These are phyloP conservation scores for Murraya koenigii DNA, from an alignment of 345 rosid genomes.

Conservation along the genomic window DNA sequence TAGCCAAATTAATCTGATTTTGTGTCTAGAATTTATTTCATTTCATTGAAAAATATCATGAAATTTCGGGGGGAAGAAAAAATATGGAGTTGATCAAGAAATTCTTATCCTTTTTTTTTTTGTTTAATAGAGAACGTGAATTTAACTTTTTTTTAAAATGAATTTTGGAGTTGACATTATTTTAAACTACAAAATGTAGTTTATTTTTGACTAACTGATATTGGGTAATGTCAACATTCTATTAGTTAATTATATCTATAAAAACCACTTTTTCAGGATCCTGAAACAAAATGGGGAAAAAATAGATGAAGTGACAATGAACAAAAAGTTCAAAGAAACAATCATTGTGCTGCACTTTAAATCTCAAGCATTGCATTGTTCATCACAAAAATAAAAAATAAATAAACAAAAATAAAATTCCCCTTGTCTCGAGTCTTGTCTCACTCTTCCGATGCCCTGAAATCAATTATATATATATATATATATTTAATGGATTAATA, in stretches of 20 bases:
- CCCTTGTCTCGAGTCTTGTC: no score
- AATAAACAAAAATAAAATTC: no score
- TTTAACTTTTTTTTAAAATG: no score
- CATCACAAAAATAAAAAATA: neutral
- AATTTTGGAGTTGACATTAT: neutral
- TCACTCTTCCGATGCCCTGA: no score
- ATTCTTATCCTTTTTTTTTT: neutral
- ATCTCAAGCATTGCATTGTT: neutral
- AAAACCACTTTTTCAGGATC: neutral
- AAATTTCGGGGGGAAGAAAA: no score
- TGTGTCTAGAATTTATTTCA: no score
- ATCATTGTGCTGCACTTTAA: slow-evolving; percentile 3
- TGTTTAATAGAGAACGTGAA: no score
- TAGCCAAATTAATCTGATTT: no score
- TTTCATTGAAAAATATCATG: no score
- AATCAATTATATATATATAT: no score
- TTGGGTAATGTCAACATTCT: neutral
- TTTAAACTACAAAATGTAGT: neutral
- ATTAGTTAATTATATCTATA: neutral
- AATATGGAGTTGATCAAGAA: neutral
- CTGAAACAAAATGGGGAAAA: neutral
- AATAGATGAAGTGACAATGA: neutral
- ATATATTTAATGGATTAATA: no score
- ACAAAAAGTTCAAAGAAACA: neutral
- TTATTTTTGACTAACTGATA: neutral